phyloP scores from a whole-genome alignment of 2,329 filamentous ascomycete genomes.

The Colletotrichum endophyticum region DNA sequence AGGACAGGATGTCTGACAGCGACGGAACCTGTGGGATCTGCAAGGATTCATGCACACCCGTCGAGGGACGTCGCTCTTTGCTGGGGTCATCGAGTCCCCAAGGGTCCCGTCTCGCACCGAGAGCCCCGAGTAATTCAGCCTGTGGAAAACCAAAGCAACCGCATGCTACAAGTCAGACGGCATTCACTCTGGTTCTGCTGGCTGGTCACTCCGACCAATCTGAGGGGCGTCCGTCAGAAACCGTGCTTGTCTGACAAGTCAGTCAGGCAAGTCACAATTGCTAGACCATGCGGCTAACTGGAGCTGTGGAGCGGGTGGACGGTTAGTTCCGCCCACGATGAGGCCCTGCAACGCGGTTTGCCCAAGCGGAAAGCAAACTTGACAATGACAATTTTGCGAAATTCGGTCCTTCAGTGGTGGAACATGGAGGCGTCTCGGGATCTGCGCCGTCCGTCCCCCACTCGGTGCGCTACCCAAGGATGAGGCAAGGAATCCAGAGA shows the following conservation, averaged over 20 bases:
- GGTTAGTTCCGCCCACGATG: constrained; percentile 1
- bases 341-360: neutral
- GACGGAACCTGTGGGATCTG: neutral
- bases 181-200: neutral
- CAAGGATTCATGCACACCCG: neutral
- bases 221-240: neutral
- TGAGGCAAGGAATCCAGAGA: neutral
- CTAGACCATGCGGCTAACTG: neutral
- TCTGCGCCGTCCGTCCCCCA: neutral
- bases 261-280: neutral
- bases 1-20: no score
- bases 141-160: neutral
- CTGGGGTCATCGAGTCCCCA: neutral
- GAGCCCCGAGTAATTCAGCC: neutral
- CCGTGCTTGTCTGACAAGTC: neutral
- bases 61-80: neutral
- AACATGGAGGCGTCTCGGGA: neutral
- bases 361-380: neutral
- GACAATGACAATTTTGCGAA: neutral
- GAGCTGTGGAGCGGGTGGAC: neutral
- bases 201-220: neutral
- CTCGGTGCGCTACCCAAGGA: neutral
- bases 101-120: neutral
- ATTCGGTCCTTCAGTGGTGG: neutral
- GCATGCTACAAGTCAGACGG: neutral